phyloP scores from a whole-genome alignment of 805 yeast species.

The Hermanozyma aechmeae region DNA sequence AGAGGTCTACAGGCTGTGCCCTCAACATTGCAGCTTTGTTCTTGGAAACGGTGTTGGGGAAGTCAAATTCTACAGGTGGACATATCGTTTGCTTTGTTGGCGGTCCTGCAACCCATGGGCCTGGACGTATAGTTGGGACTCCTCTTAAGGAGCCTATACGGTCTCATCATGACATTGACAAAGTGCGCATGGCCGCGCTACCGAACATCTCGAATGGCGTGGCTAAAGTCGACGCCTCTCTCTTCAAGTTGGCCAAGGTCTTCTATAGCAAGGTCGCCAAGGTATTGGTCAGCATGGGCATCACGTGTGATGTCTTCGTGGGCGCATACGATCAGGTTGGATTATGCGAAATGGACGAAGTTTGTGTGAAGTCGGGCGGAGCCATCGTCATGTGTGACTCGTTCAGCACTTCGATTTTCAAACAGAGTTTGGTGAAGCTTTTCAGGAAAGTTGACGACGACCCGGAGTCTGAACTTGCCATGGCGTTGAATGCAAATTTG shows the following conservation, averaged over 20 bases:
- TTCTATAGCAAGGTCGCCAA: slow-evolving; percentile 45
- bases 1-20: slow-evolving; percentile 54
- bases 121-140: slow-evolving; percentile 51
- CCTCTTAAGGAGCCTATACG: slow-evolving; percentile 53
- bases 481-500: slow-evolving; percentile 53
- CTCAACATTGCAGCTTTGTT: slow-evolving; percentile 36
- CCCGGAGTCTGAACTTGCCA: slow-evolving; percentile 22
- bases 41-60: slow-evolving; percentile 30
- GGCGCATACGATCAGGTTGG: slow-evolving; percentile 69
- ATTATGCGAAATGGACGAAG: slow-evolving; percentile 52
- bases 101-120: slow-evolving; percentile 61
- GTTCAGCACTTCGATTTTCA: slow-evolving; percentile 58
- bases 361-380: slow-evolving; percentile 55
- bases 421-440: slow-evolving; percentile 51
- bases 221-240: slow-evolving; percentile 20
- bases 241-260: slow-evolving; percentile 27
- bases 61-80: slow-evolving; percentile 39
- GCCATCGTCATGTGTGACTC: slow-evolving; percentile 54
- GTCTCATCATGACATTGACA: slow-evolving; percentile 54
- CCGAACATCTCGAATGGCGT: slow-evolving; percentile 23
- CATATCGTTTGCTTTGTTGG: slow-evolving; percentile 47
- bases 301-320: slow-evolving; percentile 47
- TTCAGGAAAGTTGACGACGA: slow-evolving; percentile 26
- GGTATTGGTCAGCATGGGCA: slow-evolving; percentile 39
- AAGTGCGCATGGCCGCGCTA: slow-evolving; percentile 24